Evolutionary conservation across 2,329 filamentous ascomycete species (phyloP), one percentile per base, ranked within the genome.

Genomic region (Diaporthe sp.): DNA sequence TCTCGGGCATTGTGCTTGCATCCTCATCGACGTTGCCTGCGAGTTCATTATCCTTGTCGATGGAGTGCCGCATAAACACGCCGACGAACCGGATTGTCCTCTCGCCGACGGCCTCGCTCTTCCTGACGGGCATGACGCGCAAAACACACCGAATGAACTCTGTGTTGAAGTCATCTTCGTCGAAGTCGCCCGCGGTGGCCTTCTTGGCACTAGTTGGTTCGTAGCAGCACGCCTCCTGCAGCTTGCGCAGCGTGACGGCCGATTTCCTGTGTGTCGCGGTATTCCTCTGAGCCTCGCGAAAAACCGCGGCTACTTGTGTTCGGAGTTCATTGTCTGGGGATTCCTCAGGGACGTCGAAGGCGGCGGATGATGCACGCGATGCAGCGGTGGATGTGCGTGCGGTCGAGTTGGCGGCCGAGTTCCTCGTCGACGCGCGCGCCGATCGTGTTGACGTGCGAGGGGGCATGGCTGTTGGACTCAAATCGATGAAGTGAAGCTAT

Each of bases 221-320:
- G 79, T 93, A 93, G 81, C 90, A 92, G 85, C 95, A 98, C 51
- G 93, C 89, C 82, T 98, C 96, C 81, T 98, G 96, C 58, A 98
- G 90, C 84, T 98, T 98, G 78, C 96, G 92, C 76, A 99, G 86
- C 68, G 92, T 95, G 76, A 98, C 94, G 5, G 94, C 93, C 0
- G 98, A 89, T 82, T 98, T 98, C 76, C 96, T 89, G 83, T 99
- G 97, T 2, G 94, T 94, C 1, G 96, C 95, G 0, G 94, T 97
- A 1, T 94, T 97, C 79, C 93, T 93, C 84, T 99, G 97, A 46
- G 96, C 95, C 83, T 96, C 94, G 78, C 90, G 89, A 81, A 96
- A 96, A 67, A 95, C 89, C 73, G 89, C 85, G 82, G 92, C 94
- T 71, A 98, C 89, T 81, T 94, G 93, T 49, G 89, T 89, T 80